Evolutionary conservation across 805 yeast species (phyloP).

Genomic region (Diddensiella caesifluorescens): DNA sequence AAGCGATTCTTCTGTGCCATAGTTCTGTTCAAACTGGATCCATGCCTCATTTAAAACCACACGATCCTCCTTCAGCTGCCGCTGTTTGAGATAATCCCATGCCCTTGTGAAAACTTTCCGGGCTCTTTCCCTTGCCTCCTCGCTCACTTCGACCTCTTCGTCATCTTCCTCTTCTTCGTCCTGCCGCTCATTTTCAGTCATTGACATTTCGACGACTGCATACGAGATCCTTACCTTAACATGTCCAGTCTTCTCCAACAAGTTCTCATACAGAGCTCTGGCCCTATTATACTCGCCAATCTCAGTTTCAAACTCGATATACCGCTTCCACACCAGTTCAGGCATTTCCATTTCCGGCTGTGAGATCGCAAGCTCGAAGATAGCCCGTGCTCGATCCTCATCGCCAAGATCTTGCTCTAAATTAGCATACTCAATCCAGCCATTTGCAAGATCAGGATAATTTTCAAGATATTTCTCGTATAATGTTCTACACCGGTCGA

Average conservation of each 20-base stretch:
- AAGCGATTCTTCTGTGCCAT: constrained; percentile 47
- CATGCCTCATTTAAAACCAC: constrained; percentile 54
- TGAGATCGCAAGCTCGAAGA: constrained; percentile 50
- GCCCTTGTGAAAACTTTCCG: constrained; percentile 57
- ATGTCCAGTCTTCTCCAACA: constrained; percentile 33
- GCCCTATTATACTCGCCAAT: constrained; percentile 53
- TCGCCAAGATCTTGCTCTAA: constrained; percentile 70
- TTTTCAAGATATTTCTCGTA: constrained; percentile 61
- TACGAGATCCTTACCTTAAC: constrained; percentile 53
- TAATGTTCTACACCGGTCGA: constrained; percentile 70
- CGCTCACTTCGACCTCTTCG: constrained; percentile 43
- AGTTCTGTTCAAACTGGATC: constrained; percentile 54
- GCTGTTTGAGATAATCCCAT: constrained; percentile 38
- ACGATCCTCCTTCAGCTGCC: constrained; percentile 40
- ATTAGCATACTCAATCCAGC: constrained; percentile 62
- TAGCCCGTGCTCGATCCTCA: constrained; percentile 55
- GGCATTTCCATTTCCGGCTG: constrained; percentile 27
- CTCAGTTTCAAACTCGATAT: constrained; percentile 58
- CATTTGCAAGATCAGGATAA: constrained; percentile 37
- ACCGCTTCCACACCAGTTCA: constrained; percentile 35
- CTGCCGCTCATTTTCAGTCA: constrained; percentile 42
- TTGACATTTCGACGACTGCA: constrained; percentile 66
- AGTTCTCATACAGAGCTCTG: constrained; percentile 43
- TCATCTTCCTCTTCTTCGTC: constrained; percentile 45
- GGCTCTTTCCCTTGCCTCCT: constrained; percentile 45